Evolutionary conservation across 2,329 filamentous ascomycete species (phyloP), one percentile per base, ranked within the genome.

Genomic region (Pochonia chlamydosporia): DNA sequence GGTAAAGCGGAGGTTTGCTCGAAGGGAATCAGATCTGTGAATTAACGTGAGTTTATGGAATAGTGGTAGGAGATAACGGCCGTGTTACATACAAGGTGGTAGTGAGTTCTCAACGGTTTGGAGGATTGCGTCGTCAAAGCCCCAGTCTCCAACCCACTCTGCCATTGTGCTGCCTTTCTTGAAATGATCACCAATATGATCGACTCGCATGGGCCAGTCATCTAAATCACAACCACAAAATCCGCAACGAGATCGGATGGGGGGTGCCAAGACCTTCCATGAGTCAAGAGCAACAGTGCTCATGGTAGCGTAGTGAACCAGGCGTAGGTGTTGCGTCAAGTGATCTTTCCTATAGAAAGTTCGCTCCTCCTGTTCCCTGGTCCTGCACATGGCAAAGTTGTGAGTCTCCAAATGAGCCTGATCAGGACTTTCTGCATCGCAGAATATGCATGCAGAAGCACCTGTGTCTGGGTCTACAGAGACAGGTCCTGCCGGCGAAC

Each of bases 311-410:
- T 63, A 58, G 30, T 73, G 70, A 0, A 72, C 66, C 2, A 71
- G 57, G 14, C 67, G 66, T 11, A 73, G 49, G 30, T 73, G 70
- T 36, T 73, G 70, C 1, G 64, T 58, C 2, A 73, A 52, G 47
- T 73, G 70, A 24, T 73, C 70, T 44, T 72, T 73, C 5, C 70
- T 55, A 25, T 66, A 68, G 42, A 72, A 73, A 0, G 63, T 66
- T 2, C 70, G 68, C 20, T 79, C 73, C 43, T 59, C 59, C 3
- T 62, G 35, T 2, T 59, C 55, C 11, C 76, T 74, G 41, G 77
- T 73, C n/a, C 72, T 69, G 53, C 80, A 84, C 5, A 70, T 52
- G 3, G 59, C 55, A 43, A 66, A 63, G n/a, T 69, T 65, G 41
- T 73, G 70, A 0, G 35, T 40, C 11, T 69, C 60, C 0, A 67